Conservation (phyloP, 2,329 filamentous ascomycete genomes). For the Parascedosporium putredinis region DNA sequence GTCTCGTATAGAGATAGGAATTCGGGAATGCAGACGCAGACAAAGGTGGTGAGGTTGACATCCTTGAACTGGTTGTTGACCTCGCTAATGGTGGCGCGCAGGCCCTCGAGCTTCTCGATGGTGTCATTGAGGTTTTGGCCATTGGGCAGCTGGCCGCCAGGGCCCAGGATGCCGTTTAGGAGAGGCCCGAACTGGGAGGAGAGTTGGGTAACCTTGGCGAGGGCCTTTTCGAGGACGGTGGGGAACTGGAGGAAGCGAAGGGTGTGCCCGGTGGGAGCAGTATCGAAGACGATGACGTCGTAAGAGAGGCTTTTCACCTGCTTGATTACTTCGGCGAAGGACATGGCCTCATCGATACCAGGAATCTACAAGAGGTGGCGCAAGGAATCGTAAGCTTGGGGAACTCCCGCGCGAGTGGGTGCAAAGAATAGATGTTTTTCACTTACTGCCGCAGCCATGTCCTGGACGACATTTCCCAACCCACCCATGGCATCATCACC, state of each 20-base stretch:
- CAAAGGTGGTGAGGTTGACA: constrained; percentile 87
- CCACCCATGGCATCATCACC: constrained; percentile 48
- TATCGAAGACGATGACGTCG: constrained; percentile 99
- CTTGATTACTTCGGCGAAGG: constrained; percentile 96
- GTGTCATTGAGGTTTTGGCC: constrained; percentile 90
- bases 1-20: constrained; percentile 97
- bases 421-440: constrained; percentile 1
- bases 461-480: constrained; percentile 96
- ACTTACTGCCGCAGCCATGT: constrained; percentile 84
- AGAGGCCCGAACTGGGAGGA: constrained; percentile 92
- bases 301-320: constrained; percentile 98
- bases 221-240: constrained; percentile 92
- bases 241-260: constrained; percentile 98
- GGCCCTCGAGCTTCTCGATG: constrained; percentile 85
- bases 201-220: constrained; percentile 93
- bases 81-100: constrained; percentile 86
- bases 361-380: constrained; percentile 56
- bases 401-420: no score
- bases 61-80: constrained; percentile 99
- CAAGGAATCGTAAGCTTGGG: not conserved
- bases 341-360: constrained; percentile 98
- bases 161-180: constrained; percentile 83
- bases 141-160: constrained; percentile 65
- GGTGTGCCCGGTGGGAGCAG: constrained; percentile 93
- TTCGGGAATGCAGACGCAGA: constrained; percentile 96